Conservation (phyloP, 768 basidiomycete genomes). For the Termitomyces sp. region DNA sequence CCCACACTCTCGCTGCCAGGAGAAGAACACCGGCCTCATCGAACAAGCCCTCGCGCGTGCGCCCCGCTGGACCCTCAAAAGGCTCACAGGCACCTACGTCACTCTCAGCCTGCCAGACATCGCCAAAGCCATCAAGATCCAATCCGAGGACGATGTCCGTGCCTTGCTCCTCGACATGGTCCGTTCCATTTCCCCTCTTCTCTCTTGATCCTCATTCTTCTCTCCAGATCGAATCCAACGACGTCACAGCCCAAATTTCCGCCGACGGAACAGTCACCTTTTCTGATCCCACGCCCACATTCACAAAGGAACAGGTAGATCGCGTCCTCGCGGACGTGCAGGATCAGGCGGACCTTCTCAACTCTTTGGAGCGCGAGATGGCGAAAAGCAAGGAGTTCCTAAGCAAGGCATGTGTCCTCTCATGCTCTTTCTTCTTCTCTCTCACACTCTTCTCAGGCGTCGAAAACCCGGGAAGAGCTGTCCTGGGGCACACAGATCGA, state of each 20-base stretch:
- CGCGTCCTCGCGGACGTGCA: conserved; percentile 47
- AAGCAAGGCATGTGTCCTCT: conserved; percentile 44
- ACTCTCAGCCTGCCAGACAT: conserved; percentile 74
- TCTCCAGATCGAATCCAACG: conserved; percentile 59
- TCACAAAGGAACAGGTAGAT: conserved; percentile 60
- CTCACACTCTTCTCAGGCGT: conserved; percentile 8
- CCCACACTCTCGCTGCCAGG: conserved; percentile 30
- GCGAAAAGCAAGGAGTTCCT: conserved; percentile 68
- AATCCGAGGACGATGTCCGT: conserved; percentile 48
- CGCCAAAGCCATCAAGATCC: conserved; percentile 45
- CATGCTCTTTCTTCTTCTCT: not conserved
- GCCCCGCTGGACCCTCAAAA: conserved; percentile 73
- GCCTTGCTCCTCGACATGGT: conserved; percentile 72
- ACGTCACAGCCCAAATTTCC: conserved; percentile 66
- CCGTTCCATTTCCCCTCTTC: conserved; percentile 10
- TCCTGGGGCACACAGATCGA: conserved; percentile 14
- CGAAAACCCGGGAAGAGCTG: conserved; percentile 17
- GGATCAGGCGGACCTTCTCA: conserved; percentile 43
- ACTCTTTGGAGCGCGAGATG: conserved; percentile 47
- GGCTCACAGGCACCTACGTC: conserved; percentile 77
- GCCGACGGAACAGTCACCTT: conserved; percentile 71
- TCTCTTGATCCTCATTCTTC: not conserved
- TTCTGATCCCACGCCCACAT: conserved; percentile 53
- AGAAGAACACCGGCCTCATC: conserved; percentile 69
- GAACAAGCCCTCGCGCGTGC: conserved; percentile 61